These are phyloP conservation scores for Pelargonium cotyledonis DNA, from an alignment of 441 rosid genomes.

Conservation along the genomic window DNA sequence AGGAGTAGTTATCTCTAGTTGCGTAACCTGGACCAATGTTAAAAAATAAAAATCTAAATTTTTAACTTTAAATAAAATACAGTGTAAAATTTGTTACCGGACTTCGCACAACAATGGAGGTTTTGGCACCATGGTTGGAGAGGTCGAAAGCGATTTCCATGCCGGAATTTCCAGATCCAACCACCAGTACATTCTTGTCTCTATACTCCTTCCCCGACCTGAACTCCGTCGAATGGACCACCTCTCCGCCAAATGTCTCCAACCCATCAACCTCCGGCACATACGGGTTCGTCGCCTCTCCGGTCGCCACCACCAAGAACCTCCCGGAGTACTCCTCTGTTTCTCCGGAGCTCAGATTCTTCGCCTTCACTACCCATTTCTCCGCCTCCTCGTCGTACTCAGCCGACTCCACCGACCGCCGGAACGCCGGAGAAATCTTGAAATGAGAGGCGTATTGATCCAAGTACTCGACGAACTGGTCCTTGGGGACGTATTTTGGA, in stretches of 20 bases:
- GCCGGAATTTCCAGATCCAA: conserved; percentile 69
- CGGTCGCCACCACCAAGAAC: conserved; percentile 58
- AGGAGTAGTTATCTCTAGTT: too few species aligned
- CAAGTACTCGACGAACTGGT: conserved; percentile 40
- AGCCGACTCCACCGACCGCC: conserved; percentile 40
- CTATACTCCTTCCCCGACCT: conserved; percentile 33
- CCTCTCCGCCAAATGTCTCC: conserved; percentile 33
- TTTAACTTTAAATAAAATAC: too few species aligned
- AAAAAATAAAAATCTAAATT: too few species aligned
- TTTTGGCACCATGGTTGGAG: conserved; percentile 37
- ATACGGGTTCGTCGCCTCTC: conserved; percentile 41
- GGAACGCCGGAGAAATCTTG: conserved; percentile 35
- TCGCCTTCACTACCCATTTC: conserved; percentile 41
- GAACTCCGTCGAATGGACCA: conserved; percentile 45
- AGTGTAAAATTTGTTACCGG: too few species aligned
- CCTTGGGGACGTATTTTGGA: conserved; percentile 32
- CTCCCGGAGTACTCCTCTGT: conserved; percentile 33
- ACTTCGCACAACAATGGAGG: conserved; percentile 41
- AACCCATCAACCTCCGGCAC: conserved; percentile 42
- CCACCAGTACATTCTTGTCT: conserved; percentile 47
- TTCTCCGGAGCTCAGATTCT: conserved; percentile 27
- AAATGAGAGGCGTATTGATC: conserved; percentile 41
- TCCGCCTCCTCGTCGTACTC: conserved; percentile 22
- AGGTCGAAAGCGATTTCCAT: conserved; percentile 61
- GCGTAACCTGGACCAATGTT: too few species aligned